Conservation (phyloP, 495 filamentous ascomycete species). For the Astrothelium macrocarpum region DNA sequence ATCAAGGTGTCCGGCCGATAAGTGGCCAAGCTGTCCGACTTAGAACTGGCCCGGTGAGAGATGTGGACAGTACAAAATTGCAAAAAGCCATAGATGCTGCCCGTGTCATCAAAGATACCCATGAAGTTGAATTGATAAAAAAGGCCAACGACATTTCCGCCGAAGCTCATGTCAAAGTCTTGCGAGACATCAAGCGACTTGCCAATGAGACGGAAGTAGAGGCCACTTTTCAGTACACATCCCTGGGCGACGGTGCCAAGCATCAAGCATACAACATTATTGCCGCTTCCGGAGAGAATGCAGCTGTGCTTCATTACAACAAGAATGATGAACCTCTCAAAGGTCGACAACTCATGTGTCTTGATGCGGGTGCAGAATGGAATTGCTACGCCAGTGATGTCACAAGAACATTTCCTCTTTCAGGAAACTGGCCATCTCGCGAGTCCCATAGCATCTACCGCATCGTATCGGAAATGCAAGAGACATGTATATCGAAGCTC, state of each 20-base stretch:
- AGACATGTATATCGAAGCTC: slow-evolving; percentile 58
- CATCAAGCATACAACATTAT: slow-evolving; percentile 83
- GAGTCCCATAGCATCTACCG: slow-evolving; percentile 63
- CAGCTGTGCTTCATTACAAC: slow-evolving; percentile 75
- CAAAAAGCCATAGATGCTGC: slow-evolving; percentile 60
- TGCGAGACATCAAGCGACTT: slow-evolving; percentile 48
- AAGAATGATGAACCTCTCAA: slow-evolving; percentile 62
- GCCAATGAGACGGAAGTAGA: slow-evolving; percentile 76
- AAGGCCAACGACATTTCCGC: slow-evolving; percentile 69
- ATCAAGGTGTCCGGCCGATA: slow-evolving; percentile 19
- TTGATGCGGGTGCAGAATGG: slow-evolving; percentile 83
- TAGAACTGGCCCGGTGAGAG: no score
- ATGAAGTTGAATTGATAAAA: slow-evolving; percentile 71
- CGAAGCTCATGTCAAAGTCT: slow-evolving; percentile 60
- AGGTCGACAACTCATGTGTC: slow-evolving; percentile 58
- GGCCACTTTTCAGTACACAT: slow-evolving; percentile 61
- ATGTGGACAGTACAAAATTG: slow-evolving; percentile 41
- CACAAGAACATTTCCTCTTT: slow-evolving; percentile 75
- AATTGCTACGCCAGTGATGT: slow-evolving; percentile 84
- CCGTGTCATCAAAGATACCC: slow-evolving; percentile 66
- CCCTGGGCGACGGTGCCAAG: slow-evolving; percentile 59
- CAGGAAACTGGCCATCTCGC: slow-evolving; percentile 47
- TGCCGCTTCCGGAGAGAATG: slow-evolving; percentile 67
- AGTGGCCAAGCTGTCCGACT: slow-evolving; percentile 32
- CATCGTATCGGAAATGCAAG: slow-evolving; percentile 68